Conservation (phyloP, 306 rosid genomes). For the Corylus heterophylla region DNA sequence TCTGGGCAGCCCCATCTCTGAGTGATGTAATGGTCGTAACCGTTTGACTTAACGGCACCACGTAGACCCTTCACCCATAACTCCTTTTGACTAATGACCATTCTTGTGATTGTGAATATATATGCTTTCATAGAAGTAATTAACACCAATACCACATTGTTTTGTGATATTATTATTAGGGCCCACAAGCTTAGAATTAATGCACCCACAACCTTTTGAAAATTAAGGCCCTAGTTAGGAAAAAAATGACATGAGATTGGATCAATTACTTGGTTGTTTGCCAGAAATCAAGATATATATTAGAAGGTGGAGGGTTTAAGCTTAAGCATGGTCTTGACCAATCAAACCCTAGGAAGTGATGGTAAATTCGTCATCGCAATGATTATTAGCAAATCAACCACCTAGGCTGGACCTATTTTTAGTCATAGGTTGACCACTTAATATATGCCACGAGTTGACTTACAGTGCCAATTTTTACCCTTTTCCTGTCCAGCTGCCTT, state of each 20-base stretch:
- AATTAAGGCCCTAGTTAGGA: not conserved
- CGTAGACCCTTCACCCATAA: slow-evolving; percentile 40
- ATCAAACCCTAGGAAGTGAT: not conserved
- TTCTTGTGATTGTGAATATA: not conserved
- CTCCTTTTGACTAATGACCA: slow-evolving; percentile 38
- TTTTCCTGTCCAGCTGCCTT: not conserved
- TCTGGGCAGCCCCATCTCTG: slow-evolving; percentile 37
- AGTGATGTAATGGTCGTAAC: slow-evolving; percentile 71
- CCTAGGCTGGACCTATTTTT: not conserved
- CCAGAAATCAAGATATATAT: not conserved
- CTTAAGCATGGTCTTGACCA: not conserved
- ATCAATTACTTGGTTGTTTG: not conserved
- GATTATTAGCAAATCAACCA: not conserved
- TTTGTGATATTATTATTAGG: not conserved
- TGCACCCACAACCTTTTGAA: not conserved
- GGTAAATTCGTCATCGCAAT: not conserved
- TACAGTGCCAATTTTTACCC: not conserved
- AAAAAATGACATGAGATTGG: not conserved
- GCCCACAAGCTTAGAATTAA: not conserved
- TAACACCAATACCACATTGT: not conserved
- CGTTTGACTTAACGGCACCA: slow-evolving; percentile 59
- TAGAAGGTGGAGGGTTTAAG: not conserved
- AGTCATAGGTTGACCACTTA: slow-evolving; percentile 6
- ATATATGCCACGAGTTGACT: slow-evolving; percentile 10
- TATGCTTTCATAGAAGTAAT: not conserved